These are phyloP conservation scores for Pleurotus tuoliensis DNA, from an alignment of 768 basidiomycete species.

Conservation along the genomic window DNA sequence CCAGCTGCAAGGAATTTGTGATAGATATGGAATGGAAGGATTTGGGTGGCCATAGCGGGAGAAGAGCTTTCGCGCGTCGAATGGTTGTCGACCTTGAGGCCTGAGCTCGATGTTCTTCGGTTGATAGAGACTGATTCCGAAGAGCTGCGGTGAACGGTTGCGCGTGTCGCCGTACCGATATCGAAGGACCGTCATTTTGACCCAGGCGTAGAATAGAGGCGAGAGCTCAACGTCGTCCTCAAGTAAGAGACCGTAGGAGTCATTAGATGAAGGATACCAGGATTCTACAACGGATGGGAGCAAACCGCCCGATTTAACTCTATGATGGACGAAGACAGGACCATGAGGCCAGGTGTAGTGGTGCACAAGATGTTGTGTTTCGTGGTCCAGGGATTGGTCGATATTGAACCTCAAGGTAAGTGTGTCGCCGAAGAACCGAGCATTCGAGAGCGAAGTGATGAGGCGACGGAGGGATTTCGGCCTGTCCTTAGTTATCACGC, in stretches of 20 bases:
- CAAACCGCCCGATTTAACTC: slow-evolving; percentile 76
- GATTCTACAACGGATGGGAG: slow-evolving; percentile 84
- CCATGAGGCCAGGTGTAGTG: slow-evolving; percentile 61
- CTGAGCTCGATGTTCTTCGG: slow-evolving; percentile 78
- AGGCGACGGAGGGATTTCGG: slow-evolving; percentile 68
- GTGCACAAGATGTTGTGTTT: slow-evolving; percentile 52
- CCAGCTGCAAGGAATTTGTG: slow-evolving; percentile 89
- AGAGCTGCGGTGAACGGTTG: slow-evolving; percentile 46
- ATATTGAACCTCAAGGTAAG: slow-evolving; percentile 66
- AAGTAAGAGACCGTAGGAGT: slow-evolving; percentile 75
- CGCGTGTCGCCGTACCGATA: slow-evolving; percentile 63
- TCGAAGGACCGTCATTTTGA: slow-evolving; percentile 72
- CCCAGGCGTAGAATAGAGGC: slow-evolving; percentile 81
- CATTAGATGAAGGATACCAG: slow-evolving; percentile 75
- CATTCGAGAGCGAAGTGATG: slow-evolving; percentile 52
- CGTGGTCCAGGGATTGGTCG: slow-evolving; percentile 67
- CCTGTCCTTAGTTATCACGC: slow-evolving; percentile 75
- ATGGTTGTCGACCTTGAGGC: slow-evolving; percentile 60
- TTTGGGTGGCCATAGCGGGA: slow-evolving; percentile 30
- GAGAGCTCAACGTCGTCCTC: slow-evolving; percentile 89
- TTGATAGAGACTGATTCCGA: slow-evolving; percentile 84
- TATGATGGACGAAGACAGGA: slow-evolving; percentile 55
- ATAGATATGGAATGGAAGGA: slow-evolving; percentile 69
- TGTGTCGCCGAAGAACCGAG: slow-evolving; percentile 65
- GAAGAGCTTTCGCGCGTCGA: slow-evolving; percentile 65